Evolutionary conservation across 2,329 filamentous ascomycete genomes (phyloP).

Genomic region (Fusarium austroafricanum): DNA sequence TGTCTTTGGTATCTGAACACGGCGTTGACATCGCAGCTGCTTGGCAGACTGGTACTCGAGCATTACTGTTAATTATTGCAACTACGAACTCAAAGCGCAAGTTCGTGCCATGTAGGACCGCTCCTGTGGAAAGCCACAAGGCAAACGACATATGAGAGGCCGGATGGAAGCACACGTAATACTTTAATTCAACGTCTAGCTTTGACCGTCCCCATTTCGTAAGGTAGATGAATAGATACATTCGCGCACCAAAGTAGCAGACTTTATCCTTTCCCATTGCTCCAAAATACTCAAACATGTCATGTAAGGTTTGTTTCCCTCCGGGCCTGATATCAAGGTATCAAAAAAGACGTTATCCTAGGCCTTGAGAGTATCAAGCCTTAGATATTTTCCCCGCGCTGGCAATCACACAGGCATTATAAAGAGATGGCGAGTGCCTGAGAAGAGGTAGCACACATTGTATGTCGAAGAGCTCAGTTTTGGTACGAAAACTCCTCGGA

Average conservation of each 20-base stretch:
- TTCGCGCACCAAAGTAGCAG: slow-evolving; percentile 40
- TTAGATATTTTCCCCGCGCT: slow-evolving; percentile 16
- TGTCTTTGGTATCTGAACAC: too few species aligned
- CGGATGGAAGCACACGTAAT: slow-evolving; percentile 34
- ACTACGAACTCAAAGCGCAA: not conserved
- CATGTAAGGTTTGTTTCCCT: slow-evolving; percentile 33
- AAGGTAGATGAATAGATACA: slow-evolving; percentile 40
- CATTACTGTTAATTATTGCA: not conserved
- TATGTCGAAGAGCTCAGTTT: not conserved
- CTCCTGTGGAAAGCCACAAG: slow-evolving; percentile 6
- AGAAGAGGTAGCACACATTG: not conserved
- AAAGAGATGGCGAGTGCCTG: slow-evolving; percentile 11
- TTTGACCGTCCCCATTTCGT: slow-evolving; percentile 24
- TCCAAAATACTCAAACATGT: slow-evolving; percentile 44
- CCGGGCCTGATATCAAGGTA: slow-evolving; percentile 42
- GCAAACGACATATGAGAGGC: slow-evolving; percentile 1
- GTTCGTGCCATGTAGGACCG: slow-evolving; percentile 4
- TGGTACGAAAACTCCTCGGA: slow-evolving; percentile 28
- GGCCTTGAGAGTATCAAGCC: slow-evolving; percentile 24
- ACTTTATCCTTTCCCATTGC: slow-evolving; percentile 43
- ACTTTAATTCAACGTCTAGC: slow-evolving; percentile 43
- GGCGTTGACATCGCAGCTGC: not conserved
- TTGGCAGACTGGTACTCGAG: not conserved
- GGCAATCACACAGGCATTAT: slow-evolving; percentile 21
- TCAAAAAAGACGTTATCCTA: slow-evolving; percentile 41